Evolutionary conservation across 495 filamentous ascomycete species (phyloP).

Genomic region (Amorphotheca resinae): DNA sequence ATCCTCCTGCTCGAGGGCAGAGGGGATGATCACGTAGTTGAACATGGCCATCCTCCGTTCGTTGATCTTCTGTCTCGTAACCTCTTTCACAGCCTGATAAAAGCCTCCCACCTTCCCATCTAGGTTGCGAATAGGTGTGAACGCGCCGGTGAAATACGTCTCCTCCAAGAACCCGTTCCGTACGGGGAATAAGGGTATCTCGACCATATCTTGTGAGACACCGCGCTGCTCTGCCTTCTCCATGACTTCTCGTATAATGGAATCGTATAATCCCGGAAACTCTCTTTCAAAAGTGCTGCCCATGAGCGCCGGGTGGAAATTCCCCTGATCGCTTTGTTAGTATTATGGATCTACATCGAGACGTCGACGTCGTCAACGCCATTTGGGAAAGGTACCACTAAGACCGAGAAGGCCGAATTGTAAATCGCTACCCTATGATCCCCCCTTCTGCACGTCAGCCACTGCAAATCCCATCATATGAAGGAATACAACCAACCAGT

Average conservation of each 20-base stretch:
- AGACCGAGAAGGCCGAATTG: too few species aligned
- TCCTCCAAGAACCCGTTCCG: slow-evolving; percentile 11
- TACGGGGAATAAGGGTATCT: slow-evolving; percentile 7
- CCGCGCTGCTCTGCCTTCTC: slow-evolving; percentile 3
- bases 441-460: too few species aligned
- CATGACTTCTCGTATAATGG: slow-evolving; percentile 36
- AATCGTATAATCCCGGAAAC: slow-evolving; percentile 32
- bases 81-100: slow-evolving; percentile 8
- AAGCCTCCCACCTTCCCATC: slow-evolving; percentile 10
- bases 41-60: slow-evolving; percentile 10
- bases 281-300: slow-evolving; percentile 2
- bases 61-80: slow-evolving; percentile 3
- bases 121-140: slow-evolving; percentile 5
- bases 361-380: too few species aligned
- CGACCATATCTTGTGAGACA: slow-evolving; percentile 1
- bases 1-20: neutral
- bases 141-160: slow-evolving; percentile 10
- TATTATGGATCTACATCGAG: too few species aligned
- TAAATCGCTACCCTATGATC: too few species aligned
- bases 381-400: too few species aligned
- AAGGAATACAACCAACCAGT: too few species aligned
- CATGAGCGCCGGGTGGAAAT: slow-evolving; percentile 13
- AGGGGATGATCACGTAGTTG: slow-evolving; percentile 5
- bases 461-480: too few species aligned
- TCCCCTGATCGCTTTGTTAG: too few species aligned